Conservation (phyloP, 306 rosid genomes). For the Citrullus amarus region DNA sequence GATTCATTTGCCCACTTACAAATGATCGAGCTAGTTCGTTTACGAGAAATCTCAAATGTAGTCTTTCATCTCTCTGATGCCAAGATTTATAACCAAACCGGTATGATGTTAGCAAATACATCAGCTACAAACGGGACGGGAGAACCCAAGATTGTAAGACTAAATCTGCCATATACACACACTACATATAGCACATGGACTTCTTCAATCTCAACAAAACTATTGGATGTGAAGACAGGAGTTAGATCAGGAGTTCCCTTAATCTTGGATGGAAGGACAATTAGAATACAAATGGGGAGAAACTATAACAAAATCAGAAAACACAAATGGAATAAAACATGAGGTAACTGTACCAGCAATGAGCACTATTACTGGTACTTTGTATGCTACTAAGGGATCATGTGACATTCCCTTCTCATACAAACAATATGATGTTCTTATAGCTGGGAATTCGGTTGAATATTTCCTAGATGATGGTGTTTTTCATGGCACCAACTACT, state of each 20-base stretch:
- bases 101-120: background rate
- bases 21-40: background rate
- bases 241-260: background rate
- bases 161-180: background rate
- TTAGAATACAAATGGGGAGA: background rate
- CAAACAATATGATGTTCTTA: background rate
- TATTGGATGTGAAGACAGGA: background rate
- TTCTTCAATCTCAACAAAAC: background rate
- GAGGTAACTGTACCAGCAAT: background rate
- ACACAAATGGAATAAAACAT: background rate
- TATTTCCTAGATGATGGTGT: background rate
- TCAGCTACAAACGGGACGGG: background rate
- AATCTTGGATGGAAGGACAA: background rate
- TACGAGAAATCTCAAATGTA: background rate
- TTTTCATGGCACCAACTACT: background rate
- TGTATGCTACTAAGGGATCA: background rate
- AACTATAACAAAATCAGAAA: background rate
- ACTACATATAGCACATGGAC: background rate
- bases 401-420: background rate
- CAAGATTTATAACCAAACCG: background rate
- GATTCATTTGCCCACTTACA: background rate
- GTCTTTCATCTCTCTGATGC: background rate
- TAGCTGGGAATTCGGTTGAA: background rate
- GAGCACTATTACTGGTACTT: background rate
- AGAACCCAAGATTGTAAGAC: rapidly evolving